Percentiles rank a stretch among this genome's conserved stretches.
These are phyloP conservation scores for Schizonepeta tenuifolia DNA, from an alignment of 257 asterid genomes.

Conservation along the genomic window DNA sequence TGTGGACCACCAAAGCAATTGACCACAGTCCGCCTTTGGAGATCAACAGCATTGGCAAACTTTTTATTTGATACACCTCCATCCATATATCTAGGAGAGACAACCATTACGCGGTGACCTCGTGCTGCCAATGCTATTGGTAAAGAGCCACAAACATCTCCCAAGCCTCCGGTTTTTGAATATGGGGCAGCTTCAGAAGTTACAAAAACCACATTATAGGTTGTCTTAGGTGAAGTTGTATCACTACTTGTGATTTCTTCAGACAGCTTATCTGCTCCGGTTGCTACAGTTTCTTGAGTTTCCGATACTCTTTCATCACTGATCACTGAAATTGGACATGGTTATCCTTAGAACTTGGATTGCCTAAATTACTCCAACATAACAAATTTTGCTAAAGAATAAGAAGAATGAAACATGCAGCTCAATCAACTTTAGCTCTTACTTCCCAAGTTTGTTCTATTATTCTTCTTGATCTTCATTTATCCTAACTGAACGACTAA, in stretches of 20 bases:
- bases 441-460: constrained; percentile 1
- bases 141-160: constrained; percentile 97
- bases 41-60: constrained; percentile 62
- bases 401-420: background rate
- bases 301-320: constrained; percentile 46
- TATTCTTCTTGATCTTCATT: background rate
- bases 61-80: constrained; percentile 64
- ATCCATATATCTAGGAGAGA: constrained; percentile 76
- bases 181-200: constrained; percentile 98
- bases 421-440: background rate
- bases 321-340: constrained; percentile 37
- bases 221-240: constrained; percentile 35
- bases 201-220: constrained; percentile 62
- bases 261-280: constrained; percentile 36
- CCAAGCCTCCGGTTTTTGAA: constrained; percentile 97
- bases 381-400: background rate
- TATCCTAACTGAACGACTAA: background rate
- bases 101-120: constrained; percentile 97
- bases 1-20: constrained; percentile 75
- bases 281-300: constrained; percentile 38
- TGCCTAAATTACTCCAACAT: constrained; percentile 1
- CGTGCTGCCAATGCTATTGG: constrained; percentile 86
- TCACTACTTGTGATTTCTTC: constrained; percentile 43
- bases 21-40: constrained; percentile 50
- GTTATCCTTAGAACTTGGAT: constrained; percentile 6